These are phyloP conservation scores for Irpex lacteus DNA, from an alignment of 1,284 basidiomycete genomes.

Conservation along the genomic window DNA sequence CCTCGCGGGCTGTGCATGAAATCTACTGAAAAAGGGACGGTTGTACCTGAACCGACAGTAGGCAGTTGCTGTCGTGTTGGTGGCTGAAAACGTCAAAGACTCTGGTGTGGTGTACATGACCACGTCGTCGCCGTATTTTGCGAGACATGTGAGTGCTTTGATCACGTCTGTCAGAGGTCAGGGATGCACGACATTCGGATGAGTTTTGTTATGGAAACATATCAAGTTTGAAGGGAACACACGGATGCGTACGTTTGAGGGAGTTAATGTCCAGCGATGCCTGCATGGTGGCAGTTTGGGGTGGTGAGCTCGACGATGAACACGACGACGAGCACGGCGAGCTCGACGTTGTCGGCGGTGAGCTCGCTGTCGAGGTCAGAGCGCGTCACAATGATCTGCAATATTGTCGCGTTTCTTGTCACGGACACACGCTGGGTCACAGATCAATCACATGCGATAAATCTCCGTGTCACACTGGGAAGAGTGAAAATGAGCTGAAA, in stretches of 20 bases:
- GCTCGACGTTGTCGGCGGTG: too few relatives aligned
- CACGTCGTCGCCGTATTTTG: conserved; percentile 78
- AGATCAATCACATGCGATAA: not conserved
- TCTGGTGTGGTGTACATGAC: conserved; percentile 62
- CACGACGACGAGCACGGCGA: not conserved
- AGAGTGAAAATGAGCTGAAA: not conserved
- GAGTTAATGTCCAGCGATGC: conserved; percentile 42
- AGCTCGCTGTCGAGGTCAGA: not conserved
- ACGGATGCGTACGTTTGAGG: conserved; percentile 42
- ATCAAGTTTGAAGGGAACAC: not conserved
- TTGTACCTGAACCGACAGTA: conserved; percentile 76
- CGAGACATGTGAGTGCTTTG: conserved; percentile 68
- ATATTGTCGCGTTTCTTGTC: not conserved
- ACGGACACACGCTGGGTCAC: not conserved
- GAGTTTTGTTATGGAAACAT: not conserved
- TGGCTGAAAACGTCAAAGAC: conserved; percentile 60
- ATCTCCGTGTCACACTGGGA: not conserved
- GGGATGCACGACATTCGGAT: conserved; percentile 17
- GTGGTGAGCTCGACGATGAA: not conserved
- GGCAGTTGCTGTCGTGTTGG: conserved; percentile 75
- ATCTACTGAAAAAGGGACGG: conserved; percentile 56
- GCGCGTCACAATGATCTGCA: not conserved
- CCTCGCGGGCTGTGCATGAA: not conserved
- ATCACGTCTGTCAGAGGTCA: conserved; percentile 53
- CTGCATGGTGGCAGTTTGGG: conserved; percentile 35